Conservation (phyloP, 306 rosid genomes). For the Rosa multiflora region DNA sequence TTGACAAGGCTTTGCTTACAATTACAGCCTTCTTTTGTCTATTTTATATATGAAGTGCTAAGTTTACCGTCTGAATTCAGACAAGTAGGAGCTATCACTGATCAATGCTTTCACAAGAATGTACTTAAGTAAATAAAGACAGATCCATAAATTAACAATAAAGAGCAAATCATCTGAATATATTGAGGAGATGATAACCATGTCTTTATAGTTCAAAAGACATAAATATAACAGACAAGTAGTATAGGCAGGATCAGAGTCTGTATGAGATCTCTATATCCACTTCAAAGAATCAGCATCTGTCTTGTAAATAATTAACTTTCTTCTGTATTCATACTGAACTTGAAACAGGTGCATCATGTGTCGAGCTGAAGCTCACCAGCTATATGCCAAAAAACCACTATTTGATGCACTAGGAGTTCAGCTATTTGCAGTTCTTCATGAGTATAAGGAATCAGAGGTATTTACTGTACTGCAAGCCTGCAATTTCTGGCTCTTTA, state of each 20-base stretch:
- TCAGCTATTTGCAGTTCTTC: conserved; percentile 82
- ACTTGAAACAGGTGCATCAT: conserved; percentile 79
- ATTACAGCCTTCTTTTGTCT: not conserved
- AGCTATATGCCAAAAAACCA: conserved; percentile 71
- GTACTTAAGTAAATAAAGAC: not conserved
- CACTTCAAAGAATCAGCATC: not conserved
- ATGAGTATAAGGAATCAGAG: conserved; percentile 77
- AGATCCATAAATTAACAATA: conserved; percentile 5
- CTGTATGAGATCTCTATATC: not conserved
- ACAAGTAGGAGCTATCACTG: not conserved
- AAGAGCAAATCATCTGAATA: not conserved
- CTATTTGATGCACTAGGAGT: conserved; percentile 85
- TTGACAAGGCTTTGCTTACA: conserved; percentile 1
- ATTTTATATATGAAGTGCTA: not conserved
- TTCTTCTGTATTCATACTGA: conserved; percentile 20
- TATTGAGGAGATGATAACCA: not conserved
- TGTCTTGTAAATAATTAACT: conserved; percentile 21
- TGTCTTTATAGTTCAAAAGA: not conserved
- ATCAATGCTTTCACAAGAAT: not conserved
- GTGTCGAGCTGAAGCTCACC: conserved; percentile 98
- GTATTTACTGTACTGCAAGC: conserved; percentile 35
- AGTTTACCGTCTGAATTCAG: conserved; percentile 7
- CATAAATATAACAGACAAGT: not conserved
- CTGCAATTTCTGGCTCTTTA: conserved; percentile 22
- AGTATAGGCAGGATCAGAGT: not conserved